Evolutionary conservation across 768 basidiomycete species (phyloP).

Genomic region (Lyophyllum atratum): DNA sequence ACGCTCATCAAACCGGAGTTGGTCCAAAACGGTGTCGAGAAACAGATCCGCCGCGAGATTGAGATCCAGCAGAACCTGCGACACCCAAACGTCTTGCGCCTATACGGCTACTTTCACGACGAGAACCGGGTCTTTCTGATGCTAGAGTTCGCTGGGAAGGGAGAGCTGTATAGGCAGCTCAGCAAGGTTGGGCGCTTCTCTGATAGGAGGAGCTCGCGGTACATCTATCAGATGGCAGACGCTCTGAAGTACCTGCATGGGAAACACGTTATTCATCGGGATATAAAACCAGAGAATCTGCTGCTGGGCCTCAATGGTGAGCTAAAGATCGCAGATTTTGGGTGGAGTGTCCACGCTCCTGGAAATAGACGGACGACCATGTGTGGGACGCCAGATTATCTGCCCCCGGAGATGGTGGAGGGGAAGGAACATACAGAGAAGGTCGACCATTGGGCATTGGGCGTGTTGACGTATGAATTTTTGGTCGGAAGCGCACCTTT

Average conservation of each 20-base stretch:
- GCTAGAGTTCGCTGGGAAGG: conserved; percentile 96
- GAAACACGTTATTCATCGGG: conserved; percentile 98
- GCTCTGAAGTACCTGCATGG: conserved; percentile 90
- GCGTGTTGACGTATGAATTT: conserved; percentile 94
- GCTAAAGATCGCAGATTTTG: conserved; percentile 97
- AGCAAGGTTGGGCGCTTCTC: conserved; percentile 83
- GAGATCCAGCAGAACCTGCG: conserved; percentile 97
- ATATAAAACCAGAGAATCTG: conserved; percentile 98
- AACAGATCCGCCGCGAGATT: conserved; percentile 95
- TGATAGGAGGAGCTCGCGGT: conserved; percentile 84
- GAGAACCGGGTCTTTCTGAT: conserved; percentile 96
- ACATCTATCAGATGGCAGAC: conserved; percentile 98
- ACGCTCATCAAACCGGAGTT: conserved; percentile 97
- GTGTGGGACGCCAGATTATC: conserved; percentile 94
- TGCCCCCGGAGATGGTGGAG: conserved; percentile 99
- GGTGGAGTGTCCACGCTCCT: conserved; percentile 97
- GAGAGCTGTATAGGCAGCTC: conserved; percentile 96
- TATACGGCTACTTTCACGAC: conserved; percentile 99
- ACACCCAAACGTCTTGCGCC: conserved; percentile 90
- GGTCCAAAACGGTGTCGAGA: conserved; percentile 87
- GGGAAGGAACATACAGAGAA: conserved; percentile 83
- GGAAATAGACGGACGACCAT: conserved; percentile 86
- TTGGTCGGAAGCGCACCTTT: conserved; percentile 77
- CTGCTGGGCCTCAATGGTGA: conserved; percentile 94
- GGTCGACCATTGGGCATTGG: conserved; percentile 96